These are phyloP conservation scores for Nymphaea thermarum DNA, from an alignment of 164 flowering plant species.

Conservation along the genomic window DNA sequence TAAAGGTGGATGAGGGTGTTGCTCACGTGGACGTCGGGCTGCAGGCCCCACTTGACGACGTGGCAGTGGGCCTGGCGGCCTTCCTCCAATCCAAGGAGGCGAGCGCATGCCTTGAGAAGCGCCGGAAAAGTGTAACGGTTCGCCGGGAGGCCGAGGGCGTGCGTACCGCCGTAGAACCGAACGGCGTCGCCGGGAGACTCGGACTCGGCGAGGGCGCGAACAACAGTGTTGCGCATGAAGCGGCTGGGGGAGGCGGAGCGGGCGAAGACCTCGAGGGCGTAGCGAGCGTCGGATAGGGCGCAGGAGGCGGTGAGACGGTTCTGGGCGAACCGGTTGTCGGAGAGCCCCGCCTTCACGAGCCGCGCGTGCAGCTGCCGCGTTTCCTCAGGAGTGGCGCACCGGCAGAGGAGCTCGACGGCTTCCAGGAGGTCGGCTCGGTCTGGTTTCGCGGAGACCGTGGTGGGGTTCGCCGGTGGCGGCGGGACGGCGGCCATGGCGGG, in stretches of 20 bases:
- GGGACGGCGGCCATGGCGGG: too few species aligned
- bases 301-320: slow-evolving; percentile 9
- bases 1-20: slow-evolving; percentile 9
- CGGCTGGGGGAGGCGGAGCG: slow-evolving; percentile 3
- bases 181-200: slow-evolving; percentile 3
- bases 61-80: slow-evolving; percentile 13
- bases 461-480: too few species aligned
- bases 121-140: slow-evolving; percentile 11
- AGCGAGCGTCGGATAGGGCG: slow-evolving; percentile 2
- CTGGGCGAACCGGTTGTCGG: slow-evolving; percentile 2
- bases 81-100: slow-evolving; percentile 6
- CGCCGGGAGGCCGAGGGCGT: slow-evolving; percentile 6
- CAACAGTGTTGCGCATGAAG: slow-evolving; percentile 8
- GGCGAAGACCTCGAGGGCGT: slow-evolving; percentile 10
- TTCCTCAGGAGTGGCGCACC: not conserved
- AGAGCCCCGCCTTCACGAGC: slow-evolving; percentile 4
- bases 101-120: slow-evolving; percentile 10
- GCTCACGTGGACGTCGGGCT: slow-evolving; percentile 6
- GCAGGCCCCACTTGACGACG: slow-evolving; percentile 6
- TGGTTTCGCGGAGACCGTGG: not conserved
- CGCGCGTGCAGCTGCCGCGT: slow-evolving; percentile 1
- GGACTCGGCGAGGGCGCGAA: slow-evolving; percentile 1
- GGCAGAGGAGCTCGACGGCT: not conserved
- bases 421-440: not conserved
- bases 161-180: slow-evolving; percentile 8